Base-by-base conservation (phyloP, 495 filamentous ascomycete species). In the Talaromyces trachyspermus region DNA sequence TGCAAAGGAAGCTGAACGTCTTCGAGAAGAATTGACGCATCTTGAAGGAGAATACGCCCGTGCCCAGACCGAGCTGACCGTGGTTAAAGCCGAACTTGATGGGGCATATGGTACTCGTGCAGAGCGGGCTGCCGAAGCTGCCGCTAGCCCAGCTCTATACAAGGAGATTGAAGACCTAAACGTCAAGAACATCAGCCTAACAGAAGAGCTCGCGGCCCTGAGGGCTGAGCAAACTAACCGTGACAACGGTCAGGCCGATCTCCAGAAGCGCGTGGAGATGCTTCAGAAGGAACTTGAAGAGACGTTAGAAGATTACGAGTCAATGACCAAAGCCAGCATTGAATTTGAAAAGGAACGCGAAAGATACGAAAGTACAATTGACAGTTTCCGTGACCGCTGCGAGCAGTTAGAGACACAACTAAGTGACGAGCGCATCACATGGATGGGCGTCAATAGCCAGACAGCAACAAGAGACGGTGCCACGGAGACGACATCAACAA, bases 61-160 rank as follows among this genome's bases (percentile, higher is more conserved):
- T 46, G 71, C 94, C 39, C 88, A 89, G 48, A 97, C 90, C 29
- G 92, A 97, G 58, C 71, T 95, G 48, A 90, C 90, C 38, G 80
- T 98, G 65, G 86, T 86, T 47, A 88, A 86, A 62, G 92, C 92
- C 4, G 92, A 98, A 69, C 83, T 97, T 26, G 92, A 98, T 57
- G 87, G 88, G 44, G 91, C 92, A 15, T 95, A 95, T 58, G 92
- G 88, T 22, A 79, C 79, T 8, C 72, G 86, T 46, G 77, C 82
- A 30, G 72, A 92, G 61, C 80, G 88, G 18, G 88, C 87, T 4
- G 85, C 85, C 0, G 84, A 88, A 58, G 81, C 78, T 12, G 82
- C 86, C 1, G 72, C 79, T 29, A 76, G 79, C 49, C 76, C 88
- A 4, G 76, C 76, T 27, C 74, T 88, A 39, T 75, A 76, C 48